Conservation (phyloP, 805 yeast species). For the Candida odintsovae region DNA sequence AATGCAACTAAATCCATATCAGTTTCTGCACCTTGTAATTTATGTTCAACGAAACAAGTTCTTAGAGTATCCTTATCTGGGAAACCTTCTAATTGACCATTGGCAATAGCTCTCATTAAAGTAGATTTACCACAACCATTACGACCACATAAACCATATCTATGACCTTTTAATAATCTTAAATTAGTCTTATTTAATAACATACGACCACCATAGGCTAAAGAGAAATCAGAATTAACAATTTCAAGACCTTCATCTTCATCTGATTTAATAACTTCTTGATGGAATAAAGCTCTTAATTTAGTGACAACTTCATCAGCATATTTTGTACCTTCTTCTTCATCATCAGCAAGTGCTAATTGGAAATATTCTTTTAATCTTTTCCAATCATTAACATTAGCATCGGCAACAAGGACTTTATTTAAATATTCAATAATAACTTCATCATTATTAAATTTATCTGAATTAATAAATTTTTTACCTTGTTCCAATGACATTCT, state of each 20-base stretch:
- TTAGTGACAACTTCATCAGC: conserved; percentile 40
- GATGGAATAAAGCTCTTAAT: conserved; percentile 49
- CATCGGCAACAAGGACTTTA: conserved; percentile 49
- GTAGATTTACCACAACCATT: conserved; percentile 99
- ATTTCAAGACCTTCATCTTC: conserved; percentile 82
- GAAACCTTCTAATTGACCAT: conserved; percentile 96
- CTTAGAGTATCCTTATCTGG: conserved; percentile 81
- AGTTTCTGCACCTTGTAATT: conserved; percentile 90
- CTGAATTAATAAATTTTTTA: conserved; percentile 32
- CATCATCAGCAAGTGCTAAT: conserved; percentile 31
- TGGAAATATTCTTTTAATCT: conserved; percentile 51
- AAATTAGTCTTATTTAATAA: conserved; percentile 86
- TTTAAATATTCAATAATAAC: conserved; percentile 43
- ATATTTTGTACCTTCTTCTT: conserved; percentile 20
- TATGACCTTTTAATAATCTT: conserved; percentile 86
- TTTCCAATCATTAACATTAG: conserved; percentile 72
- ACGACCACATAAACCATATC: conserved; percentile 97
- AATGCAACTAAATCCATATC: conserved; percentile 83
- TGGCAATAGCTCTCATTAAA: conserved; percentile 92
- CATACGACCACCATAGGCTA: conserved; percentile 98
- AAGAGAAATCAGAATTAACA: conserved; percentile 89
- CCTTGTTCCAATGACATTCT: conserved; percentile 57
- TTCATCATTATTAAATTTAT: conserved; percentile 30
- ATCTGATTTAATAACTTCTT: conserved; percentile 48
- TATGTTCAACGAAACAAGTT: conserved; percentile 97